A percentile compares a stretch with the other conserved stretches of the same genome.
Conservation (phyloP, 2,329 filamentous ascomycete species). For the Colletotrichum sp. region DNA sequence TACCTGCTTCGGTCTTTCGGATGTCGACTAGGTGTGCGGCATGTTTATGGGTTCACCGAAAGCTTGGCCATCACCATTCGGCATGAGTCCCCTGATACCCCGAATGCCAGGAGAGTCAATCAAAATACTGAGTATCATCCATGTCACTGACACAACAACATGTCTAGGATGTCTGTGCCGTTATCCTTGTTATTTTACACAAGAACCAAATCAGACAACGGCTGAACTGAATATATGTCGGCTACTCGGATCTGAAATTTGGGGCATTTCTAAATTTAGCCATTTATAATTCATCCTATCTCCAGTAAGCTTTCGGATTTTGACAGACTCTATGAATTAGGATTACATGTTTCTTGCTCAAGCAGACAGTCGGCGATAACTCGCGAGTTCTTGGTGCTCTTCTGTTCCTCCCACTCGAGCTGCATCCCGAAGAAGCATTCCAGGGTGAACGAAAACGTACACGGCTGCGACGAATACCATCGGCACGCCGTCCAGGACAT, state of each 20-base stretch:
- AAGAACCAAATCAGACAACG: neutral
- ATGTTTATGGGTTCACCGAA: neutral
- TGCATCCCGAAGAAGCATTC: neutral
- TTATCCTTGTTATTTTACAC: neutral
- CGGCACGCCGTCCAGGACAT: neutral
- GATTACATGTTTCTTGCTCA: neutral
- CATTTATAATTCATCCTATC: neutral
- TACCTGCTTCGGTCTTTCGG: no score
- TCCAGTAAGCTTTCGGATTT: neutral
- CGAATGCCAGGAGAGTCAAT: neutral
- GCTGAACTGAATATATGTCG: neutral
- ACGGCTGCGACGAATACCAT: neutral
- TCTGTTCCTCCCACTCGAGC: neutral
- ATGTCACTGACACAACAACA: neutral
- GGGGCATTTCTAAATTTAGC: neutral
- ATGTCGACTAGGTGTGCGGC: neutral
- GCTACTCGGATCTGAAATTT: neutral
- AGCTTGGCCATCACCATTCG: neutral
- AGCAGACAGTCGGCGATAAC: neutral
- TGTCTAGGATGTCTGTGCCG: neutral
- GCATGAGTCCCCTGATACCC: neutral
- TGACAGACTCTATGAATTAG: neutral
- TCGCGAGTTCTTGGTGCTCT: neutral
- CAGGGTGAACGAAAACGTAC: neutral
- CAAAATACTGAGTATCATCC: neutral